A percentile compares a stretch with the other conserved stretches of the same genome.
These are phyloP conservation scores for Hypoxylon cercidicola DNA, from an alignment of 495 filamentous ascomycete species.

Conservation along the genomic window DNA sequence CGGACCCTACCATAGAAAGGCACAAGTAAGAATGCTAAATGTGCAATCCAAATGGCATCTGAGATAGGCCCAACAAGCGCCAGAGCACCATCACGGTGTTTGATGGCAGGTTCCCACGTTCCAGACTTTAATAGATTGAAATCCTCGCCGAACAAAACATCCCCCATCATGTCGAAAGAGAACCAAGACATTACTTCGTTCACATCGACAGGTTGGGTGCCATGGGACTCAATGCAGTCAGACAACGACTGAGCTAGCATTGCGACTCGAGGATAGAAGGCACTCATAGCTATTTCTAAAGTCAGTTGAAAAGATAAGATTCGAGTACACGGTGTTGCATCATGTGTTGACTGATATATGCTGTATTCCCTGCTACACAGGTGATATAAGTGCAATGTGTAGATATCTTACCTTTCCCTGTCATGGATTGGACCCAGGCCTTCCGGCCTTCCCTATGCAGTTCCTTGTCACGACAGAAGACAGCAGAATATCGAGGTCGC, in stretches of 20 bases:
- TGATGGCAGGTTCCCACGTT: constrained; percentile 4
- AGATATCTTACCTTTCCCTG: constrained; percentile 34
- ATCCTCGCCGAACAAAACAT: constrained; percentile 9
- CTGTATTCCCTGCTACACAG: not conserved
- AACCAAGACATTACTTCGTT: constrained; percentile 27
- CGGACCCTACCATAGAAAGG: constrained; percentile 21
- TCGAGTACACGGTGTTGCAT: not conserved
- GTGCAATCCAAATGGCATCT: constrained; percentile 33
- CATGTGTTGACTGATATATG: not conserved
- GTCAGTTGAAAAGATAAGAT: not conserved
- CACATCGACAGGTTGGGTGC: constrained; percentile 10
- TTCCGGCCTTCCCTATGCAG: constrained; percentile 48
- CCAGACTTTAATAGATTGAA: constrained; percentile 6
- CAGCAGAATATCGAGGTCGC: constrained; percentile 49
- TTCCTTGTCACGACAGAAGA: constrained; percentile 49
- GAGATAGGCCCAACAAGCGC: constrained; percentile 29
- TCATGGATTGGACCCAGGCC: constrained; percentile 46
- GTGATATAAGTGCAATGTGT: not conserved
- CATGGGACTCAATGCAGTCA: constrained; percentile 12
- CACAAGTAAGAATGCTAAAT: constrained; percentile 22
- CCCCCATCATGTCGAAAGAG: constrained; percentile 10
- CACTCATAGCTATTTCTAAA: constrained; percentile 20
- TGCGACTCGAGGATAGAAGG: constrained; percentile 27
- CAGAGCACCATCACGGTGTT: constrained; percentile 32
- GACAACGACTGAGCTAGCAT: constrained; percentile 10